Evolutionary conservation across 75 land plant species (phyloP).

Genomic region (Gnetum montanum): DNA sequence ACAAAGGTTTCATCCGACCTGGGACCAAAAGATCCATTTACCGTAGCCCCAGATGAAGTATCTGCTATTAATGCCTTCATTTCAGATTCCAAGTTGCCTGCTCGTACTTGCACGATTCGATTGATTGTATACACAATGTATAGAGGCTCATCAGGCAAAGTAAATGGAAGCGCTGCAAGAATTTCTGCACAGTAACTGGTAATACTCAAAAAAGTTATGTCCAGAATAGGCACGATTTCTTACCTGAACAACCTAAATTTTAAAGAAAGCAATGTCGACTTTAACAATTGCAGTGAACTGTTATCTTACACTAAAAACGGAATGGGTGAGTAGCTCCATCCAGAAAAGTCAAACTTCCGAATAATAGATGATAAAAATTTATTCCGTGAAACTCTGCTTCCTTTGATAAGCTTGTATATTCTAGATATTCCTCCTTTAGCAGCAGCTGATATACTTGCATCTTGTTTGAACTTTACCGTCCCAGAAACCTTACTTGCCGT

Average conservation of each 20-base stretch:
- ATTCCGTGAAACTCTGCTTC: constrained; percentile 76
- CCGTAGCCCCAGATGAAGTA: constrained; percentile 23
- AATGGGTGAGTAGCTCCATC: constrained; percentile 33
- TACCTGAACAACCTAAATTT: too few relatives aligned
- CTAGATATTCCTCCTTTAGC: constrained; percentile 81
- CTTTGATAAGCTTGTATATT: constrained; percentile 85
- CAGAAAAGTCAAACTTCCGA: constrained; percentile 77
- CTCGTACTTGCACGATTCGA: constrained; percentile 89
- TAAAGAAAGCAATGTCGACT: too few relatives aligned
- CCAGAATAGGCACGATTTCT: constrained; percentile 6
- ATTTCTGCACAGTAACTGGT: constrained; percentile 93
- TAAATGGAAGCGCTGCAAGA: constrained; percentile 84
- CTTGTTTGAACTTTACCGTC: constrained; percentile 30
- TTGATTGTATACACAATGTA: constrained; percentile 85
- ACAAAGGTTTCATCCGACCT: constrained; percentile 21
- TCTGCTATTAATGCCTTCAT: constrained; percentile 58
- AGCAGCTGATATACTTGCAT: constrained; percentile 33
- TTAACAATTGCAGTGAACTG: too few relatives aligned
- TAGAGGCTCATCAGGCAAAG: constrained; percentile 87
- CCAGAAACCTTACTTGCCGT: constrained; percentile 19
- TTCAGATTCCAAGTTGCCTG: constrained; percentile 75
- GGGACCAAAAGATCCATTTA: constrained; percentile 27
- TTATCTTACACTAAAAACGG: constrained; percentile 81
- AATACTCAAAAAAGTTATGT: too few relatives aligned
- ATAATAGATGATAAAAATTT: constrained; percentile 87